A percentile compares a stretch with the other conserved stretches of the same genome.
Conservation (phyloP, 768 basidiomycete genomes). For the Podaxis rugospora region DNA sequence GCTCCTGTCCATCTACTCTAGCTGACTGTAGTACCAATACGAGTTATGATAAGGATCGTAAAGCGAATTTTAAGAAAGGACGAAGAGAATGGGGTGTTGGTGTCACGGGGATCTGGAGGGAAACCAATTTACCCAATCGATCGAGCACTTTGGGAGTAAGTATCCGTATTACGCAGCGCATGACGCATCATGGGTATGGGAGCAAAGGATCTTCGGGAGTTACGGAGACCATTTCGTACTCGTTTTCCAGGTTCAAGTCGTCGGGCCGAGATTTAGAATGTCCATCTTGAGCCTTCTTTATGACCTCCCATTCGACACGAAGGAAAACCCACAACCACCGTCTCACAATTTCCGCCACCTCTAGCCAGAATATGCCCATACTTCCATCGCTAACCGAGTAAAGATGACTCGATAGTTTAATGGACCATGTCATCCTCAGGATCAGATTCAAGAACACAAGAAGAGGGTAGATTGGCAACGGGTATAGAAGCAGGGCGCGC, state of each 20-base stretch:
- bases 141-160: conserved; percentile 3
- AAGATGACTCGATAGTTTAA: conserved; percentile 85
- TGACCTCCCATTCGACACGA: conserved; percentile 94
- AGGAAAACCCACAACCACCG: conserved; percentile 99
- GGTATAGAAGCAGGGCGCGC: conserved; percentile 70
- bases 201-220: conserved; percentile 17
- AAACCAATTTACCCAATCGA: not conserved
- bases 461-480: conserved; percentile 81
- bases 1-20: not conserved
- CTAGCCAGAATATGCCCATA: conserved; percentile 82
- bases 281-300: conserved; percentile 45
- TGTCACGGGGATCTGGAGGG: not conserved
- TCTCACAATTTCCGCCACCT: conserved; percentile 83
- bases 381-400: conserved; percentile 77
- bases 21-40: not conserved
- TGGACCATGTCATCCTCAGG: conserved; percentile 89
- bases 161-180: conserved; percentile 4
- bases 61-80: not conserved
- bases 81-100: not conserved
- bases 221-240: conserved; percentile 39
- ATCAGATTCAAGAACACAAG: conserved; percentile 79
- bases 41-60: not conserved
- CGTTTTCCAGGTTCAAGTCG: conserved; percentile 21
- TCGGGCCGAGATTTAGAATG: not conserved
- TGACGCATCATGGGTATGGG: conserved; percentile 2